phyloP scores from a whole-genome alignment of 176 grass and related monocot species.

The Raddia distichophylla region DNA sequence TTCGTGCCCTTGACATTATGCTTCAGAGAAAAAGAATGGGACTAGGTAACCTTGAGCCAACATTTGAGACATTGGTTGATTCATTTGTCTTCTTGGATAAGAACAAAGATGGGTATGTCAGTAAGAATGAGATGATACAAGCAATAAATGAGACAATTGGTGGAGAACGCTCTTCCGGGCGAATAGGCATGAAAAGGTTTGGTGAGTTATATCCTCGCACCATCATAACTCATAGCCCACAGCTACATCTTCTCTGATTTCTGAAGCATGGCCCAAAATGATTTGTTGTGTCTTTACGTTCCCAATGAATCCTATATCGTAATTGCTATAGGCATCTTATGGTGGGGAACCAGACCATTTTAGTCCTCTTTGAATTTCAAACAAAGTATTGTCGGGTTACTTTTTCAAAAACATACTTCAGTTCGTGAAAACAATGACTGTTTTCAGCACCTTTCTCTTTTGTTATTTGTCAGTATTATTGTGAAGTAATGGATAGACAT shows the following conservation, averaged over 20 bases:
- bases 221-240: background rate
- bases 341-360: background rate
- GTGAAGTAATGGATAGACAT: background rate
- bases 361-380: background rate
- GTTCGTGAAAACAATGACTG: conserved; percentile 5
- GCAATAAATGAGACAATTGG: conserved; percentile 89
- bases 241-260: background rate
- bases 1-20: conserved; percentile 50
- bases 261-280: background rate
- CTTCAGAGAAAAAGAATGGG: conserved; percentile 85
- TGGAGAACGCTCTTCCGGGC: conserved; percentile 94
- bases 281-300: conserved; percentile 15
- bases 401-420: conserved; percentile 3
- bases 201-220: conserved; percentile 56
- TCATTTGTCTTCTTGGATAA: conserved; percentile 98
- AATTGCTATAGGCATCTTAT: conserved; percentile 4
- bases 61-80: conserved; percentile 87
- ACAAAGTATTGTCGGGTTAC: background rate
- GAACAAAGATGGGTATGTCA: conserved; percentile 99
- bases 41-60: conserved; percentile 75
- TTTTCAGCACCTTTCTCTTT: background rate
- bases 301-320: background rate
- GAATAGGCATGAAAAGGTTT: conserved; percentile 96
- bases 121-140: conserved; percentile 92
- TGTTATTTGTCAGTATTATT: background rate